A percentile compares a stretch with the other conserved stretches of the same genome.
These are phyloP conservation scores for Cystobasidium ongulense DNA, from an alignment of 768 basidiomycete genomes.

Conservation along the genomic window DNA sequence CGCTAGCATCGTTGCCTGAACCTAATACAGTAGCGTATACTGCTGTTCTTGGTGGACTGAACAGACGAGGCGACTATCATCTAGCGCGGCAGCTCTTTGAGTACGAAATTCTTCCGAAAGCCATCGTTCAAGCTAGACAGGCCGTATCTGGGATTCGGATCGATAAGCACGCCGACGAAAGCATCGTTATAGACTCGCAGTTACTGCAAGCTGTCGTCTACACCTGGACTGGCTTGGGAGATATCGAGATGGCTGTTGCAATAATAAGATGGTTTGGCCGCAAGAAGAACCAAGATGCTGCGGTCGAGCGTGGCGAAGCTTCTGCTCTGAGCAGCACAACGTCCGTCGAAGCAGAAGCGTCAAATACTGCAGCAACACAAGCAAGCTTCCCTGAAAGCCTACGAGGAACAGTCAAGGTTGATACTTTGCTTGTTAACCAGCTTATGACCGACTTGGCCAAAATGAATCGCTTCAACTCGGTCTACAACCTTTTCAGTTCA, in stretches of 20 bases:
- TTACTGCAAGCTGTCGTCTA: neutral
- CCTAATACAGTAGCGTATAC: constrained; percentile 23
- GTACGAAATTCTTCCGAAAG: neutral
- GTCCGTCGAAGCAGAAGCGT: neutral
- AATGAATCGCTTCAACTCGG: neutral
- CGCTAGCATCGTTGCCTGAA: neutral
- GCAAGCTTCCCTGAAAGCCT: neutral
- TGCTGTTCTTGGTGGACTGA: constrained; percentile 5
- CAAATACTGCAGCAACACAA: neutral
- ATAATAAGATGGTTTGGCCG: neutral
- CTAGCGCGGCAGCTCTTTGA: neutral
- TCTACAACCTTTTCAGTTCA: neutral
- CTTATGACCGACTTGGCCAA: neutral
- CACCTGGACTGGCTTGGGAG: neutral
- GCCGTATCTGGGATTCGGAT: neutral
- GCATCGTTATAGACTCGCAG: neutral
- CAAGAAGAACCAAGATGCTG: too few relatives aligned
- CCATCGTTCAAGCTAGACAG: neutral
- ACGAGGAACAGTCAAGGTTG: neutral
- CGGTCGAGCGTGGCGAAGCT: neutral
- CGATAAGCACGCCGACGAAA: neutral
- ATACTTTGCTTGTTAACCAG: constrained; percentile 6
- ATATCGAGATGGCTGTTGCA: neutral
- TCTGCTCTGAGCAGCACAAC: too few relatives aligned
- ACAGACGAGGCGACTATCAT: neutral